Conservation (phyloP, 805 yeast species). For the Candida yuanshanica region DNA sequence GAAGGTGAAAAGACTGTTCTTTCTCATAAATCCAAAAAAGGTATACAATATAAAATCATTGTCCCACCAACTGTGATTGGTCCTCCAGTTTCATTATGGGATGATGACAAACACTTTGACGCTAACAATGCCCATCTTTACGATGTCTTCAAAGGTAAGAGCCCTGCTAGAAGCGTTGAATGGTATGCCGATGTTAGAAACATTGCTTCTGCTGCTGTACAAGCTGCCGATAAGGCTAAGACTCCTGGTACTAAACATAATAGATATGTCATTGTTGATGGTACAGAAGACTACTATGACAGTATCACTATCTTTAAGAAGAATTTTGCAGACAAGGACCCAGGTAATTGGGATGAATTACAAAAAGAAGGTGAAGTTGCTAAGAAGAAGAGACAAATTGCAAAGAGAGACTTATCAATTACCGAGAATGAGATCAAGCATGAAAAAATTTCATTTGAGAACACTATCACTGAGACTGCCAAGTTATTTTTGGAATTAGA, state of each 20-base stretch:
- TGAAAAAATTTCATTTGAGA: constrained; percentile 2
- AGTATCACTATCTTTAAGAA: constrained; percentile 1
- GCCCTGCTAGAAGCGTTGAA: constrained; percentile 4
- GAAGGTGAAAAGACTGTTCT: constrained; percentile 3
- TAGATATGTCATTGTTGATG: constrained; percentile 10
- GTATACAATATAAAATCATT: constrained; percentile 7
- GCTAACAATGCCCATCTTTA: constrained; percentile 1
- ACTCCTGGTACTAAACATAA: constrained; percentile 5
- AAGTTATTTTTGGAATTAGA: background rate
- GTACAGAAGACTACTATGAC: constrained; percentile 5
- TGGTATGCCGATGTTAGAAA: constrained; percentile 10
- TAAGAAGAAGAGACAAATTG: constrained; percentile 1
- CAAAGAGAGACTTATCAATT: constrained; percentile 5
- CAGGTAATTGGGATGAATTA: constrained; percentile 8
- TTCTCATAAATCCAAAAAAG: constrained; percentile 1
- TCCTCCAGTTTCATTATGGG: constrained; percentile 3
- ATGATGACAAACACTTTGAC: background rate
- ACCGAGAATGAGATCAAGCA: constrained; percentile 5
- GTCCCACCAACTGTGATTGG: constrained; percentile 11
- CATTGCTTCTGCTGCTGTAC: constrained; percentile 6
- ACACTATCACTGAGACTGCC: constrained; percentile 1
- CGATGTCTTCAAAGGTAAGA: constrained; percentile 1
- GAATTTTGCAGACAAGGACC: constrained; percentile 1
- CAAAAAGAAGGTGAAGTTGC: background rate
- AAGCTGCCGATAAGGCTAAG: constrained; percentile 4